Evolutionary conservation across 108 stramenopile genomes (phyloP).

Genomic region (Bacterosira constricta): DNA sequence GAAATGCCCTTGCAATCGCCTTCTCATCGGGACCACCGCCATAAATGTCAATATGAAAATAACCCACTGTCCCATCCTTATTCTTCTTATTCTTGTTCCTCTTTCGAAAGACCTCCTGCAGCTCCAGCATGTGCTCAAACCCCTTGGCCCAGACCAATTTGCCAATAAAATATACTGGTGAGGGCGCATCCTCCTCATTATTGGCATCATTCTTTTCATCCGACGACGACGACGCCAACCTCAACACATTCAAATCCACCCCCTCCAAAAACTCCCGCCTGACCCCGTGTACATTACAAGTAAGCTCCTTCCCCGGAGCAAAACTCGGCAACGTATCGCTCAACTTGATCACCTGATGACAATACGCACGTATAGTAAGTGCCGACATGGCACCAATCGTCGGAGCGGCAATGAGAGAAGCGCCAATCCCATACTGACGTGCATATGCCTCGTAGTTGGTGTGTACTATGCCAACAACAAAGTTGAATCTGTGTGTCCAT

Average conservation of each 20-base stretch:
- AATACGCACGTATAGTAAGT: constrained; percentile 80
- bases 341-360: constrained; percentile 85
- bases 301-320: constrained; percentile 82
- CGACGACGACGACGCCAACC: constrained; percentile 7
- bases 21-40: constrained; percentile 73
- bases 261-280: constrained; percentile 80
- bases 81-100: constrained; percentile 50
- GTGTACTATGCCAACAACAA: constrained; percentile 93
- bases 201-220: constrained; percentile 4
- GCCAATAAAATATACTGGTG: constrained; percentile 92
- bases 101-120: constrained; percentile 63
- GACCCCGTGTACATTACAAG: constrained; percentile 95
- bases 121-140: constrained; percentile 82
- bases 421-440: constrained; percentile 66
- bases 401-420: constrained; percentile 71
- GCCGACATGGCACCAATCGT: constrained; percentile 69
- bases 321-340: constrained; percentile 69
- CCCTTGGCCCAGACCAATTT: constrained; percentile 96
- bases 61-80: no score
- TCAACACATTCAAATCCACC: constrained; percentile 7
- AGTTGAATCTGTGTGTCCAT: constrained; percentile 86
- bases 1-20: constrained; percentile 70
- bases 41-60: constrained; percentile 79
- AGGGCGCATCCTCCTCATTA: constrained; percentile 2
- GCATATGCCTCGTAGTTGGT: constrained; percentile 94